Evolutionary conservation across 148 eudicot species (phyloP), one percentile per base, ranked within the genome.

Genomic region (Arbutus unedo): DNA sequence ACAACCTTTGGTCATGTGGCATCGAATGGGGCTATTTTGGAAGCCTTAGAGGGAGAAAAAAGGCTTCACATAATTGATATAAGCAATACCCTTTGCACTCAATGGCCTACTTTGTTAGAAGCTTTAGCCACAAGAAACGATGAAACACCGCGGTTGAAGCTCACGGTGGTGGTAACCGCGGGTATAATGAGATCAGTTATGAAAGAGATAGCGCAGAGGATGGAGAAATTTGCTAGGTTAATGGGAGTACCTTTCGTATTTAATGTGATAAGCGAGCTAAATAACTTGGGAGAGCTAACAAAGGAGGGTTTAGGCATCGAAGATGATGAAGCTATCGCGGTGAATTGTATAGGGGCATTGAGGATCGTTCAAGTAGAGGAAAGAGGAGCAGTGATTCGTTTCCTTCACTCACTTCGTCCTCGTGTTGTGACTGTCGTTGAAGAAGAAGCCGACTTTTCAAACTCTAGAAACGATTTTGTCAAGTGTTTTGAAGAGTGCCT

Each of bases 201-300:
- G 88, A 86, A 86, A 71, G 91, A 89, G 83, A 84, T 87, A 57
- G 59, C 88, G 0, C 87, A 84, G 25, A 83, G 92, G 48, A 88
- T 90, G 89, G 90, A 90, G 86, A 88, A 88, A 47, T 90, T 90
- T 49, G 92, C 92, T 0, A 82, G 92, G 87, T 56, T 90, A 59
- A 90, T 90, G 92, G 92, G 92, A 11, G 92, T 90, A 3, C 92
- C 92, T 14, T 90, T 90, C 38, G 89, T 85, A 62, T 88, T 90
- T 21, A 86, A 83, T 13, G 87, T 87, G 0, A 76, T 88, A 3
- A 83, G 43, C 0, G 88, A 86, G 3, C 41, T 82, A 8, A 83
- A 83, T 73, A n/a, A 78, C 48, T 68, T 88, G 31, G 84, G 83
- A 55, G 89, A 86, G 77, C 86, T 90, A 16, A 85, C 87, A 8